A percentile compares a stretch with the other conserved stretches of the same genome.
phyloP scores from a whole-genome alignment of 2,329 filamentous ascomycete species.

The Aspergillus pseudoviridinutans region DNA sequence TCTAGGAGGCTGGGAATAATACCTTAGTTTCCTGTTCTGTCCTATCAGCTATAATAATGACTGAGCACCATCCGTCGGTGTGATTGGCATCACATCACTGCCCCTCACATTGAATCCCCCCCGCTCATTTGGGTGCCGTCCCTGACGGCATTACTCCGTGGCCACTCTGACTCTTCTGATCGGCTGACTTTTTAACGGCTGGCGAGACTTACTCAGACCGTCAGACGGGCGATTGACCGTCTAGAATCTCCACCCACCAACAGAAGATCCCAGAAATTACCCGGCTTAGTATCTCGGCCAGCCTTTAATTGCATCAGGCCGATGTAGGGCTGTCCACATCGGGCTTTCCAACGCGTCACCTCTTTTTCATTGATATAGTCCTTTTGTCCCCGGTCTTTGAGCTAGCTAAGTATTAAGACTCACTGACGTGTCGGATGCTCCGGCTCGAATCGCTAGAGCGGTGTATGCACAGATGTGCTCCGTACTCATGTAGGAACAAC shows the following conservation, averaged over 20 bases:
- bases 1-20: conserved; percentile 12
- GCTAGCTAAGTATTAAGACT: neutral
- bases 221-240: neutral
- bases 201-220: neutral
- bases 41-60: conserved; percentile 1
- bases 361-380: neutral
- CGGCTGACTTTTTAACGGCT: neutral
- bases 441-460: neutral
- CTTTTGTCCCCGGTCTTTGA: neutral
- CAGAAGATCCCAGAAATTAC: neutral
- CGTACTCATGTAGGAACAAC: conserved; percentile 6
- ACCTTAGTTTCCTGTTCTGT: neutral
- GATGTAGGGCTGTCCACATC: neutral
- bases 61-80: neutral
- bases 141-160: conserved; percentile 1
- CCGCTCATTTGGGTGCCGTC: neutral
- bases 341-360: neutral
- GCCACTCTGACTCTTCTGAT: neutral
- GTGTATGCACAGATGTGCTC: conserved; percentile 7
- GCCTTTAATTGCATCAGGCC: neutral
- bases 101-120: conserved; percentile 2
- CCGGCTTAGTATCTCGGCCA: neutral
- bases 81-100: neutral
- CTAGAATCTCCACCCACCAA: neutral
- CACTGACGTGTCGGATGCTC: neutral